Percentiles rank a stretch among this genome's conserved stretches.
Evolutionary conservation across 495 filamentous ascomycete species (phyloP).

Genomic region (Cetradonia linearis): DNA sequence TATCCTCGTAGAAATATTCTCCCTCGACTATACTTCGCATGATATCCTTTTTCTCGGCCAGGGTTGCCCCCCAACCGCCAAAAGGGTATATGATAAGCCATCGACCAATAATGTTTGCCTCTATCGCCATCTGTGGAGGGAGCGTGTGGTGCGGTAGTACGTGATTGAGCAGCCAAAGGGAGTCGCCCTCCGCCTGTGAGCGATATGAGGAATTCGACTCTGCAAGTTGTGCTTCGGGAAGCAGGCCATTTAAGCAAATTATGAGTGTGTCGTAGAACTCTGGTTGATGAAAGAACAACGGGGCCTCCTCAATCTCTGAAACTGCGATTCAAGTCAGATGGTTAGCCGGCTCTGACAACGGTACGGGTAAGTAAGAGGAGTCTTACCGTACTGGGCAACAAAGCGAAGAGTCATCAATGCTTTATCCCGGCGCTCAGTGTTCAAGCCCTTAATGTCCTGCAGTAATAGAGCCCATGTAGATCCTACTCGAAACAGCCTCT

Average conservation of each 20-base stretch:
- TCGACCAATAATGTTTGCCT: constrained; percentile 37
- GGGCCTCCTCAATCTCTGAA: background rate
- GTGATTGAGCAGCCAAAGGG: constrained; percentile 13
- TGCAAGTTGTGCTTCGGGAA: constrained; percentile 28
- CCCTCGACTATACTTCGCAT: background rate
- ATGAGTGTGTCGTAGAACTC: constrained; percentile 33
- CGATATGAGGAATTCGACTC: constrained; percentile 24
- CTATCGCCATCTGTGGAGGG: constrained; percentile 23
- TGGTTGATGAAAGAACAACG: background rate
- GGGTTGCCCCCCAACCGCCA: constrained; percentile 7
- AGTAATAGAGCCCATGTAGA: constrained; percentile 36
- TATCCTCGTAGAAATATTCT: background rate
- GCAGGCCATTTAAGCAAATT: constrained; percentile 40
- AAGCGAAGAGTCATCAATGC: constrained; percentile 39
- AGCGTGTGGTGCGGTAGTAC: constrained; percentile 6
- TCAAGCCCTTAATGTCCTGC: constrained; percentile 33
- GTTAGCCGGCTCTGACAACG: background rate
- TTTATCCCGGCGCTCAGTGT: constrained; percentile 30
- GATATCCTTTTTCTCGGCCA: constrained; percentile 4
- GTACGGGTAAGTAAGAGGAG: background rate
- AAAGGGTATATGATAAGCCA: constrained; percentile 45
- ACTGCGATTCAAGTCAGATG: background rate
- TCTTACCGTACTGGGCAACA: constrained; percentile 32
- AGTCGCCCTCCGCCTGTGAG: constrained; percentile 28
- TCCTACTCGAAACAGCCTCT: constrained; percentile 36